phyloP scores from a whole-genome alignment of 495 filamentous ascomycete species.

The Baudoinia panamericana region DNA sequence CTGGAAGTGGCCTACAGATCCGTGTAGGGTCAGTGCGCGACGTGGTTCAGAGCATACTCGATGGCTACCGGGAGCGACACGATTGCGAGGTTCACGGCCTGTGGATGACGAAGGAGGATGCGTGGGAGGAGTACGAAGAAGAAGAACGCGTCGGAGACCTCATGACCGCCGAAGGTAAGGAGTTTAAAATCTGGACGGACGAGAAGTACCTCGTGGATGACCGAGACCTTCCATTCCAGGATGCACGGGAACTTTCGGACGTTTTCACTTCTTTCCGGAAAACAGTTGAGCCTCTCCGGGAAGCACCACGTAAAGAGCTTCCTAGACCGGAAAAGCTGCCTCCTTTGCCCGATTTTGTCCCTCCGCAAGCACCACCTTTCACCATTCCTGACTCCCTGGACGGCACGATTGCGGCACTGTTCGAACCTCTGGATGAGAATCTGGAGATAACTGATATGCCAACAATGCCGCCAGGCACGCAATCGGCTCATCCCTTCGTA shows the following conservation, averaged over 20 bases:
- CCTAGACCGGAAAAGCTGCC: slow-evolving; percentile 38
- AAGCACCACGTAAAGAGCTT: slow-evolving; percentile 40
- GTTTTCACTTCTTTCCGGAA: slow-evolving; percentile 59
- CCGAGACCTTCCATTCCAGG: slow-evolving; percentile 40
- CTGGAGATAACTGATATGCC: slow-evolving; percentile 30
- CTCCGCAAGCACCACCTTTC: slow-evolving; percentile 46
- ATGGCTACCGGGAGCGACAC: slow-evolving; percentile 31
- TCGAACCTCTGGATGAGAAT: slow-evolving; percentile 35
- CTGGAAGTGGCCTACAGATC: slow-evolving; percentile 47
- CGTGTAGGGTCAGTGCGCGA: slow-evolving; percentile 46
- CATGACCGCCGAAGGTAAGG: slow-evolving; percentile 35
- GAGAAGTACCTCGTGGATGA: slow-evolving; percentile 65
- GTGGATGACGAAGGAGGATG: slow-evolving; percentile 57
- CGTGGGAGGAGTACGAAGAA: slow-evolving; percentile 49
- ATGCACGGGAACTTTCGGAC: slow-evolving; percentile 44
- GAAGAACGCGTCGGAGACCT: slow-evolving; percentile 39
- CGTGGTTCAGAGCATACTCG: slow-evolving; percentile 39
- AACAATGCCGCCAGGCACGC: slow-evolving; percentile 30
- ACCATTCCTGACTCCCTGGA: slow-evolving; percentile 40
- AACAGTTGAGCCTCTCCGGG: slow-evolving; percentile 48
- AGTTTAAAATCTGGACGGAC: slow-evolving; percentile 49
- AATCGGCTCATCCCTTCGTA: slow-evolving; percentile 48
- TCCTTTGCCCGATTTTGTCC: slow-evolving; percentile 39
- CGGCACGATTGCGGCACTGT: slow-evolving; percentile 37
- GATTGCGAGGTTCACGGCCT: slow-evolving; percentile 41